Conservation (phyloP, 352 stramenopile genomes). For the Globisporangium cederbergense region DNA sequence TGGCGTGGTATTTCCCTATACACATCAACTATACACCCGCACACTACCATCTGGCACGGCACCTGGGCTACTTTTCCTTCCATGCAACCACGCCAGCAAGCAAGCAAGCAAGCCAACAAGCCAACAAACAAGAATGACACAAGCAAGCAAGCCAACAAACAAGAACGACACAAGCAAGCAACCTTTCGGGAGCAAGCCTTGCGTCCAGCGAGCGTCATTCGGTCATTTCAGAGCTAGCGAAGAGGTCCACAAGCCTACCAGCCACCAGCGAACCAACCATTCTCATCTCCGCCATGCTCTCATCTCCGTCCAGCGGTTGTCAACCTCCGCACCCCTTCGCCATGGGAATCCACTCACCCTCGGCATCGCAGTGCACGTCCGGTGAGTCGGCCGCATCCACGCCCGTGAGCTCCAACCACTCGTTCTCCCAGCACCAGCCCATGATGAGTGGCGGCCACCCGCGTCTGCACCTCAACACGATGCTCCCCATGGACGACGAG, state of each 20-base stretch:
- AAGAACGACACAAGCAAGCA: no score
- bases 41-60: neutral
- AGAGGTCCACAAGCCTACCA: slow-evolving; percentile 6
- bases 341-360: slow-evolving; percentile 1
- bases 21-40: neutral
- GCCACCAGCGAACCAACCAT: neutral
- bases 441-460: slow-evolving; percentile 6
- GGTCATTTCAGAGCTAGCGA: slow-evolving; percentile 27
- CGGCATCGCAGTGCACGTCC: slow-evolving; percentile 9
- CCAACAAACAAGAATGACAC: neutral
- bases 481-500: slow-evolving; percentile 34
- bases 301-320: neutral
- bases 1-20: neutral
- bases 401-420: slow-evolving; percentile 6
- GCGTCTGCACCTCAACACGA: slow-evolving; percentile 24
- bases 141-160: no score
- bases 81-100: neutral
- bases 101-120: neutral
- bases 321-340: neutral
- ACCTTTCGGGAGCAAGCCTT: neutral
- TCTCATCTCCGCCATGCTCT: neutral
- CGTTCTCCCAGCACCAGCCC: neutral
- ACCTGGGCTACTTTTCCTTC: slow-evolving; percentile 3
- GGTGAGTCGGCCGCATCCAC: slow-evolving; percentile 8
- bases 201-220: slow-evolving; percentile 26